Evolutionary conservation across 2,329 filamentous ascomycete species (phyloP).

Genomic region (Fusarium nodosum): DNA sequence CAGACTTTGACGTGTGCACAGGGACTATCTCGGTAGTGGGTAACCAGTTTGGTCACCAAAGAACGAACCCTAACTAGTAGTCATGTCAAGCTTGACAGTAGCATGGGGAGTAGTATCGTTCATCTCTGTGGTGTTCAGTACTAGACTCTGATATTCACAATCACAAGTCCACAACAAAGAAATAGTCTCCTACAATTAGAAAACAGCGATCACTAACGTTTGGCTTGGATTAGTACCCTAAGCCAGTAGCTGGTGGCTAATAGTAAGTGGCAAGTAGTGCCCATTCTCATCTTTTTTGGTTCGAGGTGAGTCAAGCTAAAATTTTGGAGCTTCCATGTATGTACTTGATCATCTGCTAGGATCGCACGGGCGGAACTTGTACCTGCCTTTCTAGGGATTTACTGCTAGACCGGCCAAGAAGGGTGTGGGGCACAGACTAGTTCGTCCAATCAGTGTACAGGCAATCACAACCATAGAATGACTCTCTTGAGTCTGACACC

Average conservation of each 20-base stretch:
- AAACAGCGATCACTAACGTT: conserved; percentile 7
- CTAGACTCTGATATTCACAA: background rate
- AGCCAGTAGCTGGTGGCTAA: conserved; percentile 7
- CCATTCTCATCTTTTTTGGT: conserved; percentile 3
- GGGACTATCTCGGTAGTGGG: conserved; percentile 12
- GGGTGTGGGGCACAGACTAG: conserved; percentile 21
- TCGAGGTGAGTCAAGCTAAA: conserved; percentile 33
- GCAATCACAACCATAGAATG: conserved; percentile 45
- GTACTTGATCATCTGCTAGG: conserved; percentile 25
- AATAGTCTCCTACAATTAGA: conserved; percentile 7
- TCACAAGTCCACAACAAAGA: conserved; percentile 9
- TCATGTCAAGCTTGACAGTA: conserved; percentile 10
- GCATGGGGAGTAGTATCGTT: background rate
- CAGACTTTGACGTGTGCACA: conserved; percentile 20
- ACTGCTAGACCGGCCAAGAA: conserved; percentile 32
- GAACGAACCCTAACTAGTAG: background rate
- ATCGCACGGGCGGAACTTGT: conserved; percentile 17
- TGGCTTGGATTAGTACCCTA: conserved; percentile 13
- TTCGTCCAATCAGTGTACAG: conserved; percentile 44
- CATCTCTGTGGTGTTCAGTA: background rate
- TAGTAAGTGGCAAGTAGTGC: conserved; percentile 11
- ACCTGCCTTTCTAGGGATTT: conserved; percentile 17
- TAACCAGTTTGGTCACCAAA: background rate
- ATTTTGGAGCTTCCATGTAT: conserved; percentile 7
- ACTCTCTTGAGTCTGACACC: conserved; percentile 43